Conservation (phyloP, 1,284 basidiomycete species). For the Cerrena zonata region DNA sequence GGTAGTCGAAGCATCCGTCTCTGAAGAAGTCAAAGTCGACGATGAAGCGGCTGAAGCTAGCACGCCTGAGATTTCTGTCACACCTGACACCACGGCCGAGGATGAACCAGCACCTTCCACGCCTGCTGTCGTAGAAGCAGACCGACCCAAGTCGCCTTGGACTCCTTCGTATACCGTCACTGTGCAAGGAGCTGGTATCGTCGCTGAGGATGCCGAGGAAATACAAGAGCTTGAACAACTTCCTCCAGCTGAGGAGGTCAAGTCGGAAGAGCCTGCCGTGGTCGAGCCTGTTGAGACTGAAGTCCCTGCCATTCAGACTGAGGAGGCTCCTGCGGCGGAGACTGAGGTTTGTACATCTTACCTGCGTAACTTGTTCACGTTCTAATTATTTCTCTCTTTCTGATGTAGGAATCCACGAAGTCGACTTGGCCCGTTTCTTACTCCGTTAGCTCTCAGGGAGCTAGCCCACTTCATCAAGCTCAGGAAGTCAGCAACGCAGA, state of each 20-base stretch:
- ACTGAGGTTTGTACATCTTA: neutral
- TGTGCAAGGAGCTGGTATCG: constrained; percentile 29
- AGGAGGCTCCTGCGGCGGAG: neutral
- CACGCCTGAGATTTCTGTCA: constrained; percentile 9
- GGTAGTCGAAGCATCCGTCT: neutral
- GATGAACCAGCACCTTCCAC: neutral
- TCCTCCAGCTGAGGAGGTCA: neutral
- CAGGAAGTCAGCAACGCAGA: constrained; percentile 17
- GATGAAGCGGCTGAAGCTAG: neutral
- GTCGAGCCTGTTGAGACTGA: neutral
- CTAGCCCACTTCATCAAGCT: constrained; percentile 15
- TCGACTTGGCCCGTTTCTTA: constrained; percentile 5
- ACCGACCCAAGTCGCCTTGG: constrained; percentile 37
- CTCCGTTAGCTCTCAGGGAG: constrained; percentile 16
- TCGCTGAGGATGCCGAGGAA: constrained; percentile 21
- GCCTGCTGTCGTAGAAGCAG: constrained; percentile 5
- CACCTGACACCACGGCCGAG: constrained; percentile 1
- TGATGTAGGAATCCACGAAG: constrained; percentile 8
- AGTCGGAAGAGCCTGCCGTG: neutral
- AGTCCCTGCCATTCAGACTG: neutral
- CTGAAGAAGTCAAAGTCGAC: constrained; percentile 2
- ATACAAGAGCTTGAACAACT: constrained; percentile 22
- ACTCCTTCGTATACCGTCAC: constrained; percentile 39
- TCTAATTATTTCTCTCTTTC: constrained; percentile 1
- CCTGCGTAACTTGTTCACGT: constrained; percentile 1